These are phyloP conservation scores for Carpinus fangiana DNA, from an alignment of 306 rosid species.

Conservation along the genomic window DNA sequence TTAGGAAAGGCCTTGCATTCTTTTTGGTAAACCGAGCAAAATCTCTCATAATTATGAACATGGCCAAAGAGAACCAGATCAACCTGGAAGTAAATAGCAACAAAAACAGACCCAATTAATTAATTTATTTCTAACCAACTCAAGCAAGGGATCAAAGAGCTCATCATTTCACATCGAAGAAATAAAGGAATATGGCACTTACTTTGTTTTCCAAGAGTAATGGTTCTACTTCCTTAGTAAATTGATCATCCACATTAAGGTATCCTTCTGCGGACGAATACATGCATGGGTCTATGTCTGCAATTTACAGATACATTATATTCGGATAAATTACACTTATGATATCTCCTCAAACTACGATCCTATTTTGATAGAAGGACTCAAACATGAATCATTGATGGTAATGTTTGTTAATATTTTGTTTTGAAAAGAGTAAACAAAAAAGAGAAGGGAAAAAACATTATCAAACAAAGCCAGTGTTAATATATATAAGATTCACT, in stretches of 20 bases:
- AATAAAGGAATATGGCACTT: not conserved
- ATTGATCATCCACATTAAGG: constrained; percentile 15
- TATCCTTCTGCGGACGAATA: constrained; percentile 44
- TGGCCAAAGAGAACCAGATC: constrained; percentile 80
- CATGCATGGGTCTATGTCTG: constrained; percentile 96
- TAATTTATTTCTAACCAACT: too few relatives aligned
- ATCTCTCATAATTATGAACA: constrained; percentile 86
- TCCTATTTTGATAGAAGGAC: too few relatives aligned
- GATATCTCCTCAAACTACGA: not conserved
- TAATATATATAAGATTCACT: too few relatives aligned
- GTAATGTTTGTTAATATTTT: too few relatives aligned
- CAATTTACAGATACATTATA: constrained; percentile 3
- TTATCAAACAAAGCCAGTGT: too few relatives aligned
- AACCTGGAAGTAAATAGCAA: constrained; percentile 47
- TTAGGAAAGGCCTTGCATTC: constrained; percentile 59
- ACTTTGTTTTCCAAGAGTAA: constrained; percentile 61
- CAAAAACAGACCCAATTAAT: not conserved
- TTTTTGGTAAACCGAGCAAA: constrained; percentile 54
- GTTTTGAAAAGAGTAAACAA: too few relatives aligned
- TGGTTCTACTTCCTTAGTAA: constrained; percentile 62
- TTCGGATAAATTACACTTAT: too few relatives aligned
- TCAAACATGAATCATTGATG: too few relatives aligned
- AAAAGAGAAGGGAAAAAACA: too few relatives aligned
- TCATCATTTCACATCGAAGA: not conserved
- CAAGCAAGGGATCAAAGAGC: too few relatives aligned